Percentiles rank a stretch among this genome's conserved stretches.
These are phyloP conservation scores for Elsinoe fawcettii DNA, from an alignment of 2,329 filamentous ascomycete genomes.

Conservation along the genomic window DNA sequence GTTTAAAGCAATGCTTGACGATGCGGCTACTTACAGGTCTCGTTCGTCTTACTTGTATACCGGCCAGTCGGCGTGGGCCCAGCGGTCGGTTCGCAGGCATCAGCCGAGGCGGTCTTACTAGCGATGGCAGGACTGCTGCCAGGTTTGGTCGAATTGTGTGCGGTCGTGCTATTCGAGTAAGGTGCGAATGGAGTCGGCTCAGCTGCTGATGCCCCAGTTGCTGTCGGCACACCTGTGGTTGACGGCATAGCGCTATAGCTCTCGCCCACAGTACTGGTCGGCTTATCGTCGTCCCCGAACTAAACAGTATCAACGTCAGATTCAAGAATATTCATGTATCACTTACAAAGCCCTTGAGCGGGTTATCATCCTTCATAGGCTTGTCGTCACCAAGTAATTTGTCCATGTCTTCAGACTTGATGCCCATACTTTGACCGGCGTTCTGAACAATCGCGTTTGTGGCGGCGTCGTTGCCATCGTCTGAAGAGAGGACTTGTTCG, in stretches of 20 bases:
- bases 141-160: background rate
- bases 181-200: background rate
- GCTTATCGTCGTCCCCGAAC: background rate
- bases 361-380: constrained; percentile 7
- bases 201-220: background rate
- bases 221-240: background rate
- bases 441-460: background rate
- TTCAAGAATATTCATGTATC: background rate
- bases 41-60: background rate
- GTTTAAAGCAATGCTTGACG: background rate
- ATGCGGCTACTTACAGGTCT: background rate
- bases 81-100: background rate
- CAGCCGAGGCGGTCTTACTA: background rate
- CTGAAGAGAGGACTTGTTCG: background rate
- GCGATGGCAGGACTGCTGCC: background rate
- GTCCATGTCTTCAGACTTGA: constrained; percentile 1
- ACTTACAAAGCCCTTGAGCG: background rate
- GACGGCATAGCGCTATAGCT: constrained; percentile 3
- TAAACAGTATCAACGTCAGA: background rate
- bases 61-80: background rate
- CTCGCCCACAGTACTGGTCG: constrained; percentile 1
- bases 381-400: background rate
- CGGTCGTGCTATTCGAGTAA: background rate
- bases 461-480: background rate
- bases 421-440: background rate